Conservation (phyloP, 164 flowering plant species). For the Berberis vulgaris region DNA sequence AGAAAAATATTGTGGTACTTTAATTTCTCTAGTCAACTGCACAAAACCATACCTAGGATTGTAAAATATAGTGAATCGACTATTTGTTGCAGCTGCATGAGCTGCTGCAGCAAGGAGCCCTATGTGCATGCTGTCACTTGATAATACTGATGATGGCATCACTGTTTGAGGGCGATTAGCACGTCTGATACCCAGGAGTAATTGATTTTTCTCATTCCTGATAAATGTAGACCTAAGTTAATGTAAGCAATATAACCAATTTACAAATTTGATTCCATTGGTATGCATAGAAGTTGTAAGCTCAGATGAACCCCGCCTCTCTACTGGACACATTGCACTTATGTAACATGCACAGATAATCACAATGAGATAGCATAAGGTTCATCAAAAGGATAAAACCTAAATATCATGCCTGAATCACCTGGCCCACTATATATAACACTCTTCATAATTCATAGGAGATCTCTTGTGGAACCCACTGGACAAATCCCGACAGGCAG, state of each 20-base stretch:
- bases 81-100: conserved; percentile 90
- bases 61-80: conserved; percentile 85
- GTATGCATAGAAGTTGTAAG: background rate
- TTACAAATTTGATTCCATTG: background rate
- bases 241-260: background rate
- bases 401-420: too few species aligned
- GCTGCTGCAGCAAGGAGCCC: conserved; percentile 98
- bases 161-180: conserved; percentile 86
- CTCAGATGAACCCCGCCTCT: background rate
- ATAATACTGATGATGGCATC: conserved; percentile 91
- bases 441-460: too few species aligned
- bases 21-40: background rate
- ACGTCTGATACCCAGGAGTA: conserved; percentile 83
- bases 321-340: background rate
- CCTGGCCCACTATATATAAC: too few species aligned
- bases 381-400: background rate
- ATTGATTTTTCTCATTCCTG: conserved; percentile 93
- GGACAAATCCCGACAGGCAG: too few species aligned
- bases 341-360: background rate
- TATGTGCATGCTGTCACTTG: conserved; percentile 94
- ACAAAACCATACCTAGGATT: conserved; percentile 63
- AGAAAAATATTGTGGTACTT: background rate
- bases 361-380: background rate
- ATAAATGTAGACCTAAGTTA: background rate
- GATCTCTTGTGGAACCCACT: too few species aligned